phyloP scores from a whole-genome alignment of 352 stramenopile genomes.

The Phytophthora citrophthora region DNA sequence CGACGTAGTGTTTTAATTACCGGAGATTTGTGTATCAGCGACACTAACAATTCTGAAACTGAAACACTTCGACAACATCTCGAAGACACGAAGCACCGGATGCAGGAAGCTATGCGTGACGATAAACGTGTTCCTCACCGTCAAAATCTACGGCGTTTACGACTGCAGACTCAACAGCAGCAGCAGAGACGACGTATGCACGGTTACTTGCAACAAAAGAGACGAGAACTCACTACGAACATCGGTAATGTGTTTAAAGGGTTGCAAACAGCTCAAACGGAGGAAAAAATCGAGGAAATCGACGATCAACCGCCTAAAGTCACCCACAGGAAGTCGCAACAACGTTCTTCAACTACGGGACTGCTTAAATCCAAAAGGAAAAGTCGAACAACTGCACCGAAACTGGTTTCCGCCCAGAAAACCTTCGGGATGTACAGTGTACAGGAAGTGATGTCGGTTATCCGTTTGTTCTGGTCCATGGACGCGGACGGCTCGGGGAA shows the following conservation, averaged over 20 bases:
- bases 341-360: constrained; percentile 5
- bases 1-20: constrained; percentile 3
- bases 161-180: constrained; percentile 37
- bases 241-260: constrained; percentile 79
- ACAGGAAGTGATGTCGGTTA: constrained; percentile 76
- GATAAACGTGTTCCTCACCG: constrained; percentile 33
- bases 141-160: constrained; percentile 40
- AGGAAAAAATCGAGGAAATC: background rate
- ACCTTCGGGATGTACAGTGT: constrained; percentile 76
- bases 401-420: constrained; percentile 24
- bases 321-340: background rate
- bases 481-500: constrained; percentile 68
- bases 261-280: constrained; percentile 15
- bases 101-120: constrained; percentile 54
- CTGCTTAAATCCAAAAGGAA: constrained; percentile 4
- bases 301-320: background rate
- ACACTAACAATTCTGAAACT: background rate
- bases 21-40: background rate
- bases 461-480: constrained; percentile 78
- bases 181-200: constrained; percentile 72
- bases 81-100: constrained; percentile 52
- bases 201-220: constrained; percentile 76
- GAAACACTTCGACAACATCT: constrained; percentile 44
- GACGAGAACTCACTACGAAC: constrained; percentile 65
- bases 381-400: background rate